phyloP scores from a whole-genome alignment of 805 yeast species.

The Monosporozyma aerobia region DNA sequence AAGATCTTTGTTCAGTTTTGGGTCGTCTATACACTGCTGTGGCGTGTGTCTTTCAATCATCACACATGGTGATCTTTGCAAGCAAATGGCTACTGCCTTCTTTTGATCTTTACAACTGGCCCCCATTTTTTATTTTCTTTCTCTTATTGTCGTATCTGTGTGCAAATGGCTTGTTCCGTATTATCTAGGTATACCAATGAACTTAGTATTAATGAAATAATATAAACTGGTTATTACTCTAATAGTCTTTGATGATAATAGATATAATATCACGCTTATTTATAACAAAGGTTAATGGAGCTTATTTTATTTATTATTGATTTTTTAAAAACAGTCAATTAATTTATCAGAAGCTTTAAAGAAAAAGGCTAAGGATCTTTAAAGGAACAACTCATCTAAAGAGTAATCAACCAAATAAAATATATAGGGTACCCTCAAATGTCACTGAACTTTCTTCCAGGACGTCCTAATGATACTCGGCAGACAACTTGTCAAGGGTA shows the following conservation, averaged over 20 bases:
- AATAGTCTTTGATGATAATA: too few species aligned
- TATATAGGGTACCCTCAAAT: slow-evolving; percentile 22
- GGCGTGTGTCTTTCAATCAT: slow-evolving; percentile 84
- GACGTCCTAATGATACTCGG: slow-evolving; percentile 59
- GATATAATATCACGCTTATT: too few species aligned
- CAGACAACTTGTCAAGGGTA: slow-evolving; percentile 48
- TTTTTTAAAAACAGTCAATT: neutral
- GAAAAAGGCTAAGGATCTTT: neutral
- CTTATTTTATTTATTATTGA: neutral
- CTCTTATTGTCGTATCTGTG: neutral
- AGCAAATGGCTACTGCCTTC: slow-evolving; percentile 89
- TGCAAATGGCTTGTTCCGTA: too few species aligned
- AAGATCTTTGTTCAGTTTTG: slow-evolving; percentile 61
- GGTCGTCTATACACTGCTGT: slow-evolving; percentile 74
- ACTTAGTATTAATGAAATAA: too few species aligned
- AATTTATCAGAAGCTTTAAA: neutral
- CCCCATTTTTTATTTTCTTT: slow-evolving; percentile 34
- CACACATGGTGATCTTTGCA: slow-evolving; percentile 95
- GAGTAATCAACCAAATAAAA: neutral
- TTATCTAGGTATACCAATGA: too few species aligned
- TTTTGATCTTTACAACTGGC: slow-evolving; percentile 91
- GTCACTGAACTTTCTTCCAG: slow-evolving; percentile 72
- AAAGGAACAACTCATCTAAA: neutral
- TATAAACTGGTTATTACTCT: too few species aligned
- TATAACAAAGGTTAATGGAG: neutral